A percentile compares a stretch with the other conserved stretches of the same genome.
Conservation (phyloP, 148 eudicot species). For the Amaranthus palmeri region DNA sequence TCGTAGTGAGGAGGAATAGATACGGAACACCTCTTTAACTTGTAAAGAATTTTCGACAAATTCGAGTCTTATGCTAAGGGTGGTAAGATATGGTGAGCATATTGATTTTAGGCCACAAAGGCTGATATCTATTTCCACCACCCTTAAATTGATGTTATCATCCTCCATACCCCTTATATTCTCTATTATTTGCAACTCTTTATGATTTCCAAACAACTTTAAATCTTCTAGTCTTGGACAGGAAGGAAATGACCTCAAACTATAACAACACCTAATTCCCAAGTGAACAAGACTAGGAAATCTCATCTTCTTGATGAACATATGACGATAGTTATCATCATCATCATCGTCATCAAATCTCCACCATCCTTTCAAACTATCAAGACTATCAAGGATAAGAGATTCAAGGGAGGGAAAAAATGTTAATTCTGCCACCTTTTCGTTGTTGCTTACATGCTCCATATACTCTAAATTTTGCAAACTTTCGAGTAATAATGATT, state of each 20-base stretch:
- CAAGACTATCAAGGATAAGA: background rate
- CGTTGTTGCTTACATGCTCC: background rate
- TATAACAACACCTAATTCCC: background rate
- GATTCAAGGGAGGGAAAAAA: conserved; percentile 22
- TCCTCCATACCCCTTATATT: background rate
- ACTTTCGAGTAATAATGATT: background rate
- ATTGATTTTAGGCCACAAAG: background rate
- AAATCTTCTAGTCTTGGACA: conserved; percentile 10
- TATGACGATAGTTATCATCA: no score
- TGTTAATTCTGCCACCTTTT: background rate
- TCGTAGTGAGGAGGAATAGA: no score
- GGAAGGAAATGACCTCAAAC: conserved; percentile 8
- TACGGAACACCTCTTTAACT: no score
- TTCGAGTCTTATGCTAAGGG: no score
- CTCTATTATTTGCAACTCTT: no score
- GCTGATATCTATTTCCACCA: background rate
- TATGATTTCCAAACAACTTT: no score
- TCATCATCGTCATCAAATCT: no score
- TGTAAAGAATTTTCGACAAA: no score
- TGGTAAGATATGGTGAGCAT: background rate
- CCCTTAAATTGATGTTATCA: background rate
- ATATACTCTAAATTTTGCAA: conserved; percentile 13
- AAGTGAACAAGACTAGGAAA: conserved; percentile 17
- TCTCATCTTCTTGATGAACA: background rate
- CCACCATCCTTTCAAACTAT: conserved; percentile 23